A percentile compares a stretch with the other conserved stretches of the same genome.
phyloP scores from a whole-genome alignment of 2,329 filamentous ascomycete genomes.

The Fusarium longipes region DNA sequence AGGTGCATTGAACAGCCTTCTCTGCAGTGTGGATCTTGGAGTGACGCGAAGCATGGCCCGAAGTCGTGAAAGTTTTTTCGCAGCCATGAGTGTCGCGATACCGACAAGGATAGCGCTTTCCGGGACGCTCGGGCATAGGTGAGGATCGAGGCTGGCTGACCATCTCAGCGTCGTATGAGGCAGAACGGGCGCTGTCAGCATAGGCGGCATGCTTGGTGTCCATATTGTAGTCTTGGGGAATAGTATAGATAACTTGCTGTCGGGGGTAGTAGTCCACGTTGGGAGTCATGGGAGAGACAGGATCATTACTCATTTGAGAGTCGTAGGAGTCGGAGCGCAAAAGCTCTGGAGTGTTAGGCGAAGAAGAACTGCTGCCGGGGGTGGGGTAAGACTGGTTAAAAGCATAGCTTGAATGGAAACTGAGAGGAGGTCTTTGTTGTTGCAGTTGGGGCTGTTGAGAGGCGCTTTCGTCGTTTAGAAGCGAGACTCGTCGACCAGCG shows the following conservation, averaged over 20 bases:
- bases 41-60: constrained; percentile 85
- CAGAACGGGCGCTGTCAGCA: constrained; percentile 58
- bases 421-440: constrained; percentile 40
- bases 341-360: constrained; percentile 67
- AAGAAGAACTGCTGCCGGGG: constrained; percentile 57
- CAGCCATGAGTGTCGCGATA: constrained; percentile 78
- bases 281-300: constrained; percentile 67
- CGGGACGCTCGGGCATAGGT: constrained; percentile 57
- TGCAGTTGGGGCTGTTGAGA: constrained; percentile 7
- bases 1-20: constrained; percentile 77
- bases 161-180: constrained; percentile 63
- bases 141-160: constrained; percentile 54
- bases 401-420: constrained; percentile 53
- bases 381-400: constrained; percentile 51
- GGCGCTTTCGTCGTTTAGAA: constrained; percentile 62
- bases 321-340: constrained; percentile 71
- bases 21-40: constrained; percentile 87
- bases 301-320: constrained; percentile 67
- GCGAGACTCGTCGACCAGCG: constrained; percentile 67
- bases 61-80: constrained; percentile 84
- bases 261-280: constrained; percentile 57
- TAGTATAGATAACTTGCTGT: constrained; percentile 54
- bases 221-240: constrained; percentile 50
- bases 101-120: constrained; percentile 80
- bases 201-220: constrained; percentile 58